Conservation (phyloP, 2,329 filamentous ascomycete genomes). For the Arthrocladium fulminans region DNA sequence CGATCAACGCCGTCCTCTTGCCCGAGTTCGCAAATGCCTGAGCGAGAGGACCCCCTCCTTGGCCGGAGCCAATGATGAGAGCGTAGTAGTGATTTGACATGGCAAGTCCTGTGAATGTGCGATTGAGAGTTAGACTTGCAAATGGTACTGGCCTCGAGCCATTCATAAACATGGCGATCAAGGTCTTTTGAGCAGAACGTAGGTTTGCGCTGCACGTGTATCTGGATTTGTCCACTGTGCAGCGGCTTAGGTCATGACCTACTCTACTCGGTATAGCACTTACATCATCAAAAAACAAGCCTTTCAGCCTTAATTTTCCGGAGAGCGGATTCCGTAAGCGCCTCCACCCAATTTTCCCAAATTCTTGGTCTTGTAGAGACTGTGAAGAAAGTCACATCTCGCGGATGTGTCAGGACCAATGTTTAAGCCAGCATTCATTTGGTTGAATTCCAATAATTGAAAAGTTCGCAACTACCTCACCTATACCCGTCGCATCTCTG, state of each 20-base stretch:
- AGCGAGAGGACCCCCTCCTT: slow-evolving; percentile 44
- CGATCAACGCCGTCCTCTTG: slow-evolving; percentile 40
- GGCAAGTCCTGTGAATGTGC: neutral
- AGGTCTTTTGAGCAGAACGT: neutral
- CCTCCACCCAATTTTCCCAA: neutral
- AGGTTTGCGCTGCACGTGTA: neutral
- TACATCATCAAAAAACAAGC: too few species aligned
- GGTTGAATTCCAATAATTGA: neutral
- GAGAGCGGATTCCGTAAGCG: neutral
- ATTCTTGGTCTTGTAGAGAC: neutral
- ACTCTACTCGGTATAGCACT: neutral
- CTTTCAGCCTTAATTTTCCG: too few species aligned
- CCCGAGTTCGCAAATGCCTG: slow-evolving; percentile 39
- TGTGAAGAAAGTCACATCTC: neutral
- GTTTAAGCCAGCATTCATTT: neutral
- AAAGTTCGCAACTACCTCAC: neutral
- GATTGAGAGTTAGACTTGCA: neutral
- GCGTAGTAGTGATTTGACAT: slow-evolving; percentile 29
- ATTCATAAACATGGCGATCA: neutral
- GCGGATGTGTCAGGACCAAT: neutral
- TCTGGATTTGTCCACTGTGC: neutral
- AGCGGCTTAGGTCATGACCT: neutral
- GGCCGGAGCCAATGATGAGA: slow-evolving; percentile 47
- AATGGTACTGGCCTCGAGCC: neutral
- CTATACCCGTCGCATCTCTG: too few species aligned